These are phyloP conservation scores for Jatropha multifida DNA, from an alignment of 441 rosid species.

Conservation along the genomic window DNA sequence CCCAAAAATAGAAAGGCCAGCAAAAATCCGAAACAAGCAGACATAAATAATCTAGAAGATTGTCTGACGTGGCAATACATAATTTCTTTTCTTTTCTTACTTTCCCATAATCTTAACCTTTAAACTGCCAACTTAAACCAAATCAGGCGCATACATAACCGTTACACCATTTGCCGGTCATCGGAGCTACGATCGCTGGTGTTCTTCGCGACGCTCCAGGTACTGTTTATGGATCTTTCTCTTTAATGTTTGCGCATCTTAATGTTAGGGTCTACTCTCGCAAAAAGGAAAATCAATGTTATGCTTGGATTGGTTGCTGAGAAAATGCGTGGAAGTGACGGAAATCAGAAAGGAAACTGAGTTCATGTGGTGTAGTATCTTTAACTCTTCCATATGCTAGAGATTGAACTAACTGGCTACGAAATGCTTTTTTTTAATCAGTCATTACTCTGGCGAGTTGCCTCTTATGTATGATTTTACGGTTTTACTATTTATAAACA, in stretches of 20 bases:
- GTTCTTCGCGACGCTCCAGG: not conserved
- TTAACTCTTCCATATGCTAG: not conserved
- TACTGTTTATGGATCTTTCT: not conserved
- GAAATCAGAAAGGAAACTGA: not conserved
- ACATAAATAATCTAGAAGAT: not conserved
- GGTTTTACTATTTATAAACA: too few species aligned
- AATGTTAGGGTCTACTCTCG: not conserved
- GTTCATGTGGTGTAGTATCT: not conserved
- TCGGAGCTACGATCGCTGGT: not conserved
- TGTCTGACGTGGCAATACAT: constrained; percentile 11
- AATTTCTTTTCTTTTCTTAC: not conserved
- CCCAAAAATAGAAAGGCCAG: not conserved
- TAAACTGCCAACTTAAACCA: constrained; percentile 2
- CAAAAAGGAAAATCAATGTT: too few species aligned
- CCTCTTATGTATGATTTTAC: too few species aligned
- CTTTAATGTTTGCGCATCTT: not conserved
- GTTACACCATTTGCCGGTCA: not conserved
- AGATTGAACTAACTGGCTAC: not conserved
- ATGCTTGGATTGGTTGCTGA: not conserved
- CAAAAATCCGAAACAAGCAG: not conserved
- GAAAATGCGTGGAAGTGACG: constrained; percentile 5
- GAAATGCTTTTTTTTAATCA: not conserved
- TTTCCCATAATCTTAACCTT: not conserved
- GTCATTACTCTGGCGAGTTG: too few species aligned
- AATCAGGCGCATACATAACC: not conserved